phyloP scores from a whole-genome alignment of 2,329 filamentous ascomycete species.

The Penicillium freii region DNA sequence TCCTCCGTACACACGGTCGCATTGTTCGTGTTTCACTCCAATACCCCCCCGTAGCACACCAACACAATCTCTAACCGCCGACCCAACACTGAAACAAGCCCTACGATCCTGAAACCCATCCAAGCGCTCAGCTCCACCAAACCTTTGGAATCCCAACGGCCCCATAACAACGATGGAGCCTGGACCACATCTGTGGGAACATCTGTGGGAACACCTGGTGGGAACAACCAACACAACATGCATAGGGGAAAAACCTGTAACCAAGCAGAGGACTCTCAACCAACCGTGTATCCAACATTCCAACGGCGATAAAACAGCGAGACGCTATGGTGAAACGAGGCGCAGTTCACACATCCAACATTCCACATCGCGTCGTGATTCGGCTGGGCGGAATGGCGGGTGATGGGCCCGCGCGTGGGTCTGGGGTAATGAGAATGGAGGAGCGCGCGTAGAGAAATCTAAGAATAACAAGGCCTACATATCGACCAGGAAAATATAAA shows the following conservation, averaged over 20 bases:
- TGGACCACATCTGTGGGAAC: neutral
- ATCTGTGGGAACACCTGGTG: neutral
- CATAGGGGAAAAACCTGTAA: no score
- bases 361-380: neutral
- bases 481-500: neutral
- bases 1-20: neutral
- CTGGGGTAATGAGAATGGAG: neutral
- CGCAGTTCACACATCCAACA: neutral
- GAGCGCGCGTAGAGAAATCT: neutral
- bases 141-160: neutral
- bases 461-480: neutral
- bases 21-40: neutral
- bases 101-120: constrained; percentile 10
- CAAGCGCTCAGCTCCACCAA: neutral
- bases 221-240: neutral
- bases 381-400: neutral
- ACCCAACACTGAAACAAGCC: constrained; percentile 10
- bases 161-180: neutral
- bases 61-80: constrained; percentile 6
- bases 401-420: neutral
- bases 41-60: neutral
- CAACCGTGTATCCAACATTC: neutral
- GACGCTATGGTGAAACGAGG: neutral
- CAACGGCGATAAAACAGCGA: neutral
- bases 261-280: neutral